Conservation (phyloP, 2,329 filamentous ascomycete species). For the Xylaria sp. region DNA sequence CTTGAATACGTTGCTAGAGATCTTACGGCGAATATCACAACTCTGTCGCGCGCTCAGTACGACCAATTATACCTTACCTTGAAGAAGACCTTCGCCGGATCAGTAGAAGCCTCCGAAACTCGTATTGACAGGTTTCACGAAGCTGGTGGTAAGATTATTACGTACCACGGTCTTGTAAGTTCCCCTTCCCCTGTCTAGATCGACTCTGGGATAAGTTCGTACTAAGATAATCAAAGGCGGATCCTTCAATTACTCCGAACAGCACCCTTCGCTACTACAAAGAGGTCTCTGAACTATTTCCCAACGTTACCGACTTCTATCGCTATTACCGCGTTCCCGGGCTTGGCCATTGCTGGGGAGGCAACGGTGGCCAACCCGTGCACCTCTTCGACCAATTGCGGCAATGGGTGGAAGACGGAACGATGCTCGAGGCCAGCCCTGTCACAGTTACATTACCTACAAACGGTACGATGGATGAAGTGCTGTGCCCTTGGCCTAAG, state of each 20-base stretch:
- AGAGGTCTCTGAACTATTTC: conserved; percentile 11
- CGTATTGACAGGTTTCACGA: conserved; percentile 51
- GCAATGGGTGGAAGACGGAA: conserved; percentile 31
- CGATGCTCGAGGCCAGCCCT: background rate
- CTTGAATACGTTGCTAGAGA: conserved; percentile 19
- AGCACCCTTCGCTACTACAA: conserved; percentile 24
- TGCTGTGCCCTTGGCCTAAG: background rate
- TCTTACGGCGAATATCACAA: background rate
- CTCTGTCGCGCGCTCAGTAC: conserved; percentile 18
- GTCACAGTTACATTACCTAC: background rate
- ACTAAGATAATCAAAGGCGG: background rate
- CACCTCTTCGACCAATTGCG: conserved; percentile 25
- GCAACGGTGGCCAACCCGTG: conserved; percentile 21
- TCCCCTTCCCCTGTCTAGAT: background rate
- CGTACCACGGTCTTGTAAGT: conserved; percentile 50
- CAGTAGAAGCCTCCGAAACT: conserved; percentile 37
- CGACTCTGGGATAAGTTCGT: background rate
- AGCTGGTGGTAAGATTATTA: conserved; percentile 54
- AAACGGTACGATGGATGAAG: background rate
- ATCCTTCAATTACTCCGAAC: background rate
- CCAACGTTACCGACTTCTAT: conserved; percentile 27
- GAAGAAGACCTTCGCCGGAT: conserved; percentile 14
- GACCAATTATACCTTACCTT: conserved; percentile 5
- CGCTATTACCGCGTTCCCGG: conserved; percentile 30
- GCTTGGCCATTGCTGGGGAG: conserved; percentile 29